Conservation (phyloP, 2,329 filamentous ascomycete genomes). For the Botryotinia globosa region DNA sequence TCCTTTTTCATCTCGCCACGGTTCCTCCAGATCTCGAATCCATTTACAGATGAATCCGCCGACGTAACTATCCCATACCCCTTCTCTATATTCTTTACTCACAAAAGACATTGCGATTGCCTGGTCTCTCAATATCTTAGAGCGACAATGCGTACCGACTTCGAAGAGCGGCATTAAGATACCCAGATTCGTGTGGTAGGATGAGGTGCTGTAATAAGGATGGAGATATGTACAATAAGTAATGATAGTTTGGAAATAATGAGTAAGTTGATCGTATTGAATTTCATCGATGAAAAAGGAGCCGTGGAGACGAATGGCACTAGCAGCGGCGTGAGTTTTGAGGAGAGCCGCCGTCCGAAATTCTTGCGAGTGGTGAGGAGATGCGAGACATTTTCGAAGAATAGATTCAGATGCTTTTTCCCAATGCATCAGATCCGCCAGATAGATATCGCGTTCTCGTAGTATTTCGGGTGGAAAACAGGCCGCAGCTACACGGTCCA, state of each 20-base stretch:
- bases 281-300: constrained; percentile 19
- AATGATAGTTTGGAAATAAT: constrained; percentile 19
- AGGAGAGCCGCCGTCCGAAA: constrained; percentile 19
- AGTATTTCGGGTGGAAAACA: background rate
- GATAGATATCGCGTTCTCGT: background rate
- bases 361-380: constrained; percentile 6
- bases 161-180: constrained; percentile 24
- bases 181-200: constrained; percentile 24
- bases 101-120: constrained; percentile 21
- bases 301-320: constrained; percentile 10
- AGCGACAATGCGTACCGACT: constrained; percentile 21
- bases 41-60: constrained; percentile 13
- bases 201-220: constrained; percentile 9
- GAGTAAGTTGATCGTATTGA: constrained; percentile 21
- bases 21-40: constrained; percentile 22
- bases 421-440: background rate
- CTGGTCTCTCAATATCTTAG: constrained; percentile 13
- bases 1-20: constrained; percentile 19
- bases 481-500: background rate
- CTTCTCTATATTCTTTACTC: constrained; percentile 23
- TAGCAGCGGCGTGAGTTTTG: constrained; percentile 19
- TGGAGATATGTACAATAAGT: constrained; percentile 13
- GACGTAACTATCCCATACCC: constrained; percentile 21
- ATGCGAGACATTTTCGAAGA: background rate
- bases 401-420: background rate